Evolutionary conservation across 2,329 filamentous ascomycete genomes (phyloP), one percentile per base, ranked within the genome.

Genomic region (Cladosporium sp.): DNA sequence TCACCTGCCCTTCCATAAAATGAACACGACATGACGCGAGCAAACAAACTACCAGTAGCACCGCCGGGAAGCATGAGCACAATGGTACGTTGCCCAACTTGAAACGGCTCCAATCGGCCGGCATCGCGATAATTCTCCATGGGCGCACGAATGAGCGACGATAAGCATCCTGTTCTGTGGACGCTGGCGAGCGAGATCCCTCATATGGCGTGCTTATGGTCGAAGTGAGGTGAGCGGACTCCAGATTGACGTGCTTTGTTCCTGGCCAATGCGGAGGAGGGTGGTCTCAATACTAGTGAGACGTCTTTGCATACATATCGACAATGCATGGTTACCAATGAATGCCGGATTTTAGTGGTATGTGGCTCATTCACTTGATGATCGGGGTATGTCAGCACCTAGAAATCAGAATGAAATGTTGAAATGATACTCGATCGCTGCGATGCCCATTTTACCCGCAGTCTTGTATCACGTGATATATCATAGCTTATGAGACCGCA

Each of bases 221-320:
- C 44, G 50, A n/a, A 29, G 61, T 63, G 61, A 63, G 61, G 61
- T 63, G 61, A 63, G 60, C 31, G 40, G 50, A 56, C 31, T 53
- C 61, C 26, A 63, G 37, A 26, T 63, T 63, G 61, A 63, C 61
- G 61, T 63, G 61, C 61, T 63, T 59, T 59, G 56, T 59, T 40
- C 31, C 56, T 46, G 37, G 56, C 56, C 35, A 28, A 57, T 37
- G n/a, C 31, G 31, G 23, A 46, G 40, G n/a, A 46, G n/a, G 40
- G n/a, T 46, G 40, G 40, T 46, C 40, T 46, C 40, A 46, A 46
- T 46, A 46, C n/a, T 8, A 1, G n/a, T 46, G 40, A 46, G 40
- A 46, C n/a, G 40, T 8, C 10, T 46, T n/a, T 21, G 8, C 3
- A 4, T 11, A 16, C 3, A 46, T 5, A 5, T 11, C n/a, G 14